phyloP scores from a whole-genome alignment of 202 grass and related monocot genomes.

The Carex arenaria region DNA sequence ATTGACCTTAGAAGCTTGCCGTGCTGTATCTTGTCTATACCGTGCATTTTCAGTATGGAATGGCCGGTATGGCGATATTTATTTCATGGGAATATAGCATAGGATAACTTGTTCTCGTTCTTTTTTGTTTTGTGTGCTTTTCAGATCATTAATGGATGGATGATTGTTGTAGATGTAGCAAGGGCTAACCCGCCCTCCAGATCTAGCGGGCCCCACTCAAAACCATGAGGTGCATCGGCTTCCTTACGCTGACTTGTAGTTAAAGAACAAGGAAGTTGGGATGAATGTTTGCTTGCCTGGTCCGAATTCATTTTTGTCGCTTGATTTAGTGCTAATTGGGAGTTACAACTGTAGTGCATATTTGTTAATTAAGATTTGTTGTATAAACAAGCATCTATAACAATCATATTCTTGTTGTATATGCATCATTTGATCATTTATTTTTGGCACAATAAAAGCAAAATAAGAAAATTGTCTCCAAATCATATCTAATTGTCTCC shows the following conservation, averaged over 20 bases:
- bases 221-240: constrained; percentile 19
- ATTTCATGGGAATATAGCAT: neutral
- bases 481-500: neutral
- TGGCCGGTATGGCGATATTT: neutral
- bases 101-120: constrained; percentile 17
- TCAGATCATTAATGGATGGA: constrained; percentile 97
- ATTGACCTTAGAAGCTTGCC: neutral
- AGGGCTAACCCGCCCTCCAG: constrained; percentile 36
- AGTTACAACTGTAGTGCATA: constrained; percentile 7
- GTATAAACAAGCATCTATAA: neutral
- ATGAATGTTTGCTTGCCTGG: constrained; percentile 35
- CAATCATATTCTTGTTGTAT: neutral
- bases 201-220: constrained; percentile 26
- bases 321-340: constrained; percentile 20
- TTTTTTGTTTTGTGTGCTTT: constrained; percentile 12
- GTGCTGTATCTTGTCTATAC: neutral
- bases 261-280: constrained; percentile 27
- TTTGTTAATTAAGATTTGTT: constrained; percentile 6
- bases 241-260: constrained; percentile 6
- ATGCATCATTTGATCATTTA: neutral
- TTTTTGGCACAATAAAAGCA: neutral
- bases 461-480: neutral
- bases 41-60: neutral
- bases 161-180: constrained; percentile 88
- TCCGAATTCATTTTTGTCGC: constrained; percentile 25